A percentile compares a stretch with the other conserved stretches of the same genome.
Conservation (phyloP, 2,329 filamentous ascomycete species). For the Colletotrichum sp. region DNA sequence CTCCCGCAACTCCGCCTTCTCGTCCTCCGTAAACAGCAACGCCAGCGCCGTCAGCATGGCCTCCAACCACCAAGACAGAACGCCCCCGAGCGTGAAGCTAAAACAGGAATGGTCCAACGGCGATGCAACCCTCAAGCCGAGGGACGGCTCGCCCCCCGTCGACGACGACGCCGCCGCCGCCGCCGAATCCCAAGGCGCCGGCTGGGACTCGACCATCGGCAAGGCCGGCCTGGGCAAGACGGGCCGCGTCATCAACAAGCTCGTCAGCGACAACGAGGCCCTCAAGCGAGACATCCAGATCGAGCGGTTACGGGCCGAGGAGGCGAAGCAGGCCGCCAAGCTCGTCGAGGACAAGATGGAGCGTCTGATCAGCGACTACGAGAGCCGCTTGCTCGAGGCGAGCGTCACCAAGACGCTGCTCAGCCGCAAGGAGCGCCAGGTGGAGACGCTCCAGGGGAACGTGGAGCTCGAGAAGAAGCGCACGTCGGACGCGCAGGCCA, state of each 20-base stretch:
- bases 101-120: slow-evolving; percentile 32
- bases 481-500: slow-evolving; percentile 61
- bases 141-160: slow-evolving; percentile 6
- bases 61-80: slow-evolving; percentile 36
- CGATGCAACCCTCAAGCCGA: slow-evolving; percentile 6
- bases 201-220: slow-evolving; percentile 72
- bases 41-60: slow-evolving; percentile 51
- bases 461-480: slow-evolving; percentile 70
- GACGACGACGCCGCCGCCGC: slow-evolving; percentile 23
- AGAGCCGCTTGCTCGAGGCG: slow-evolving; percentile 71
- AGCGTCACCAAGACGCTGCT: slow-evolving; percentile 75
- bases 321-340: slow-evolving; percentile 71
- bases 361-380: slow-evolving; percentile 70
- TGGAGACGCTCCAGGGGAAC: slow-evolving; percentile 69
- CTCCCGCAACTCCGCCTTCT: slow-evolving; percentile 55
- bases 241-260: slow-evolving; percentile 78
- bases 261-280: slow-evolving; percentile 81
- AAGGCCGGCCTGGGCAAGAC: slow-evolving; percentile 77
- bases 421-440: slow-evolving; percentile 75
- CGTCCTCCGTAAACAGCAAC: slow-evolving; percentile 62
- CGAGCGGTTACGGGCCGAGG: slow-evolving; percentile 69
- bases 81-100: slow-evolving; percentile 37
- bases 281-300: slow-evolving; percentile 76
- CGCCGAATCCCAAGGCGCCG: slow-evolving; percentile 36
- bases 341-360: slow-evolving; percentile 76